Conservation (phyloP, 2,329 filamentous ascomycete genomes). For the Arthrobotrys sinensis region DNA sequence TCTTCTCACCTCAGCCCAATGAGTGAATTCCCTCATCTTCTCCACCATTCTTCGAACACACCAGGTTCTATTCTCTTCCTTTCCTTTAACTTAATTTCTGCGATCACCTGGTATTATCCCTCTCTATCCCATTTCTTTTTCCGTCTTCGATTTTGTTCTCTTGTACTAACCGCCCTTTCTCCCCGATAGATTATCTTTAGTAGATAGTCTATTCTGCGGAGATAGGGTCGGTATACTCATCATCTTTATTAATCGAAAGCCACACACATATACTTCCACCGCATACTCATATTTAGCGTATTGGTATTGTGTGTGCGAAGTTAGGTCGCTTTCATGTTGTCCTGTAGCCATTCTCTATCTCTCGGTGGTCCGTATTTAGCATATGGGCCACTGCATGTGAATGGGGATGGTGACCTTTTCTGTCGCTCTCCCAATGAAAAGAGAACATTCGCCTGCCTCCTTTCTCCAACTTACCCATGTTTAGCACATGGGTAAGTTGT, state of each 20-base stretch:
- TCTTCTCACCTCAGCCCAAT: not conserved
- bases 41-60: not conserved
- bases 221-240: too few relatives aligned
- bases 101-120: not conserved
- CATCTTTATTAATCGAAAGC: too few relatives aligned
- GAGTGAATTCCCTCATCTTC: not conserved
- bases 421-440: not conserved
- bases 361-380: not conserved
- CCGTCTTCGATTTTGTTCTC: too few relatives aligned
- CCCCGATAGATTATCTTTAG: not conserved
- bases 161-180: not conserved
- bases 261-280: too few relatives aligned
- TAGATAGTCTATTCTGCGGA: too few relatives aligned
- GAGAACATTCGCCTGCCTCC: not conserved
- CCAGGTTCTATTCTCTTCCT: not conserved
- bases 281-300: not conserved
- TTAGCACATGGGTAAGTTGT: not conserved
- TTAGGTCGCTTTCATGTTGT: not conserved
- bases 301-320: not conserved
- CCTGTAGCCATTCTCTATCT: not conserved
- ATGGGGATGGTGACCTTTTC: not conserved
- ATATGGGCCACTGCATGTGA: not conserved
- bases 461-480: slow-evolving; percentile 1
- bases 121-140: too few relatives aligned
- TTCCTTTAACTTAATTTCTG: not conserved